Conservation (phyloP, 345 rosid species). For the Linum lewisii region DNA sequence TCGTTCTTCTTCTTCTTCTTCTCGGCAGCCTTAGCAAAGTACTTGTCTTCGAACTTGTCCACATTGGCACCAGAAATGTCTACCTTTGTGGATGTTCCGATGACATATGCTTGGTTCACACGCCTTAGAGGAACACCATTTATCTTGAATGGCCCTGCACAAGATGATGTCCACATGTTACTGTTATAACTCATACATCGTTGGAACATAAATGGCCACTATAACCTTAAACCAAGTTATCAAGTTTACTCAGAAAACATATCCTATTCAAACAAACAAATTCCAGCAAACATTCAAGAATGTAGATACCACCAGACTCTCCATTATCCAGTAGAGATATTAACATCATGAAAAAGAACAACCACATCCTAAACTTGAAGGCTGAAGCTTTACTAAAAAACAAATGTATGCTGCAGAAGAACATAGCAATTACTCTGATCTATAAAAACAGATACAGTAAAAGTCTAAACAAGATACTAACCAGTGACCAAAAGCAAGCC, state of each 20-base stretch:
- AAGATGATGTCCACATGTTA: not conserved
- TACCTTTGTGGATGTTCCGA: constrained; percentile 64
- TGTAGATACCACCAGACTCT: not conserved
- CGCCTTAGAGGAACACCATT: constrained; percentile 69
- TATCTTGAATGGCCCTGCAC: constrained; percentile 59
- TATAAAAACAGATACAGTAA: not conserved
- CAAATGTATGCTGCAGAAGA: not conserved
- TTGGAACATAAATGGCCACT: no score
- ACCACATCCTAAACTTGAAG: not conserved
- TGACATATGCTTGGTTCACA: constrained; percentile 54
- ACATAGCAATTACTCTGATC: not conserved
- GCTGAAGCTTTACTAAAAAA: no score
- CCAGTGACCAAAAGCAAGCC: constrained; percentile 82
- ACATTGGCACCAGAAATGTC: constrained; percentile 51
- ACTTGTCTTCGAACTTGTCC: constrained; percentile 63
- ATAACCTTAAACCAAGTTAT: no score
- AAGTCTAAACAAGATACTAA: constrained; percentile 15
- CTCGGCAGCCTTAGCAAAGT: constrained; percentile 44
- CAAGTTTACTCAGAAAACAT: no score
- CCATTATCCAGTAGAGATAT: no score
- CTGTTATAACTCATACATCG: not conserved
- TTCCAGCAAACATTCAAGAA: no score
- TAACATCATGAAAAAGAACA: no score
- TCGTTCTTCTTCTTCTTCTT: constrained; percentile 13
- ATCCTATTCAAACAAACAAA: no score